These are phyloP conservation scores for Linaria vulgaris DNA, from an alignment of 257 asterid genomes.

Conservation along the genomic window DNA sequence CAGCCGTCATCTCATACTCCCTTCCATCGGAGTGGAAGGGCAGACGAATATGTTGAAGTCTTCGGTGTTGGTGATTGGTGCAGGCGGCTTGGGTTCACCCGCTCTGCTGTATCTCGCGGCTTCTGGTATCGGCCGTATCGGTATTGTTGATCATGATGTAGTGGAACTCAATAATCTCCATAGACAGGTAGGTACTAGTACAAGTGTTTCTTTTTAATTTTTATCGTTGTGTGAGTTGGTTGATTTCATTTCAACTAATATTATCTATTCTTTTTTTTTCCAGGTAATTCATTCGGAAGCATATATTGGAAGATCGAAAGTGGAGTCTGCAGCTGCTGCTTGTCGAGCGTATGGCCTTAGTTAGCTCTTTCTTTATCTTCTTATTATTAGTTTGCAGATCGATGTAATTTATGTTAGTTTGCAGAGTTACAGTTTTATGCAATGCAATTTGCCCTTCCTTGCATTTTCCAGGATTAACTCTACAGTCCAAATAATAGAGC, in stretches of 20 bases:
- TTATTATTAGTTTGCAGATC: background rate
- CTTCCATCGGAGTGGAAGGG: conserved; percentile 79
- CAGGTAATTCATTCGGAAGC: conserved; percentile 97
- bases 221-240: conserved; percentile 16
- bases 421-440: background rate
- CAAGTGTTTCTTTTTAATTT: too few species aligned
- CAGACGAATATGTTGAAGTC: conserved; percentile 77
- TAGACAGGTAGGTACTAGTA: conserved; percentile 63
- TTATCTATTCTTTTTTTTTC: conserved; percentile 20
- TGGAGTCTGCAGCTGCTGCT: conserved; percentile 98
- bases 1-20: conserved; percentile 92
- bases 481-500: conserved; percentile 66
- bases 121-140: conserved; percentile 74
- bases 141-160: conserved; percentile 95
- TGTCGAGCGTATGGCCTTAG: conserved; percentile 71
- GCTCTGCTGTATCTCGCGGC: conserved; percentile 93
- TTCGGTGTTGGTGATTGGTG: conserved; percentile 89
- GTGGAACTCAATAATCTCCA: conserved; percentile 98
- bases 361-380: conserved; percentile 1
- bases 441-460: conserved; percentile 6
- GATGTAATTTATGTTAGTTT: background rate
- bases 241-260: conserved; percentile 1
- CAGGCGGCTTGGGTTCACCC: conserved; percentile 97
- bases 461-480: conserved; percentile 70
- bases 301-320: conserved; percentile 87